Evolutionary conservation across 2,329 filamentous ascomycete species (phyloP).

Genomic region (Teratosphaeria zuluensis): DNA sequence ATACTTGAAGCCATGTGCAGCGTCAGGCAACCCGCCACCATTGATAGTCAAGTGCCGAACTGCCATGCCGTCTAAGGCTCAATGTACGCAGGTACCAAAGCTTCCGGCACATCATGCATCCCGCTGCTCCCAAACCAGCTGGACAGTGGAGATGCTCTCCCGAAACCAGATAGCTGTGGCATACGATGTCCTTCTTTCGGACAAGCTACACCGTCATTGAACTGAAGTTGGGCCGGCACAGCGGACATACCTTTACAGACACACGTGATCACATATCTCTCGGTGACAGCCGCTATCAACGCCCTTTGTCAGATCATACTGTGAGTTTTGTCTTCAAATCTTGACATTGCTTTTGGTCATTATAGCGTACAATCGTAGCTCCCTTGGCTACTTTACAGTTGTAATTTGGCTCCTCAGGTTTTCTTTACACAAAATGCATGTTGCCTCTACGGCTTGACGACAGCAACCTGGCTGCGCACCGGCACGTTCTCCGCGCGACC

Average conservation of each 20-base stretch:
- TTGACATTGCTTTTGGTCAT: not conserved
- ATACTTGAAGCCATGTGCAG: not conserved
- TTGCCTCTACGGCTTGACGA: conserved; percentile 18
- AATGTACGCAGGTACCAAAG: not conserved
- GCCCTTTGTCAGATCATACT: not conserved
- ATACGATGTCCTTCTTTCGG: too few species aligned
- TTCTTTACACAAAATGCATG: not conserved
- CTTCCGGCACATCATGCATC: not conserved
- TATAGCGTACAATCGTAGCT: not conserved
- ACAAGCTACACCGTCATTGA: too few species aligned
- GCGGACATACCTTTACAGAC: too few species aligned
- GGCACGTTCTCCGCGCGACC: conserved; percentile 28
- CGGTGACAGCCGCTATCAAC: too few species aligned
- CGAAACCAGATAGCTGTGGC: too few species aligned
- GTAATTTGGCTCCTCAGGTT: not conserved
- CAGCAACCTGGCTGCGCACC: conserved; percentile 28
- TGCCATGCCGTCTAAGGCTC: not conserved
- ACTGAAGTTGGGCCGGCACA: too few species aligned
- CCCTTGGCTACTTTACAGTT: not conserved
- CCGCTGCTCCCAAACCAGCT: too few species aligned
- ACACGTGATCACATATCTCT: too few species aligned
- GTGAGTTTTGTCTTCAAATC: too few species aligned
- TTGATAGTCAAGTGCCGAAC: not conserved
- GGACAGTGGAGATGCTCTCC: too few species aligned
- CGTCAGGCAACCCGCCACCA: not conserved